Base-by-base conservation (phyloP, 305 asterid genomes). In the Solanum chacoense region DNA sequence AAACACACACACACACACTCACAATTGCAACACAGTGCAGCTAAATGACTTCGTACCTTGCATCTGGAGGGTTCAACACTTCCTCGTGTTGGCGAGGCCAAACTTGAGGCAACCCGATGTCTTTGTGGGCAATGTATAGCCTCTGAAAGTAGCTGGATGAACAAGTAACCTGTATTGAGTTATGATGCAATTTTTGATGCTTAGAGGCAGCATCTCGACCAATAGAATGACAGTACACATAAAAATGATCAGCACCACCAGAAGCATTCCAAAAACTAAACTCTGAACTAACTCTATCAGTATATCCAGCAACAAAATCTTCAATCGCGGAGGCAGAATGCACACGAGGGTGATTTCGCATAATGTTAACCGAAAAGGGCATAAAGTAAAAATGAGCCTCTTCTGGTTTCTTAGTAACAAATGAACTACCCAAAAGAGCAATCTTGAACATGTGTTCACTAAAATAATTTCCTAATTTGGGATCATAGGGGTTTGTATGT, bases 71-170 rank as follows among this genome's bases (percentile, higher is more conserved):
- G 90, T 90, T 92, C 92, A 91, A 80, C 55, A 69, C 65, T 36
- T 55, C 42, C 36, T 89, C 88, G 10, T 86, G 35, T 8, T 10
- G 90, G 16, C 96, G 96, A 28, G 98, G 98, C 98, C 98, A 96
- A 85, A 96, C 92, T 91, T 96, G 98, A 86, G 98, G 98, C 87
- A 96, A 76, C 11, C 94, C 91, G 4, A 95, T 88, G 79, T 96
- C 98, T 91, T 94, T 95, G 87, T 95, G 97, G 11, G 97, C 90
- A 81, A 93, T 72, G 76, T 94, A 95, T 10, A 94, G 93, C 94
- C 96, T 94, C 93, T 95, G 98, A 88, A 96, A 96, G 89, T 95
- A 95, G 92, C 91, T 95, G 37, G 98, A 94, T 1, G 97, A 95
- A 84, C 98, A 96, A 37, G 96, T 92, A 71, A 95, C 76, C 88